Percentiles rank a stretch among this genome's conserved stretches.
Conservation (phyloP, 2,329 filamentous ascomycete species). For the Triangularia verruculosa region DNA sequence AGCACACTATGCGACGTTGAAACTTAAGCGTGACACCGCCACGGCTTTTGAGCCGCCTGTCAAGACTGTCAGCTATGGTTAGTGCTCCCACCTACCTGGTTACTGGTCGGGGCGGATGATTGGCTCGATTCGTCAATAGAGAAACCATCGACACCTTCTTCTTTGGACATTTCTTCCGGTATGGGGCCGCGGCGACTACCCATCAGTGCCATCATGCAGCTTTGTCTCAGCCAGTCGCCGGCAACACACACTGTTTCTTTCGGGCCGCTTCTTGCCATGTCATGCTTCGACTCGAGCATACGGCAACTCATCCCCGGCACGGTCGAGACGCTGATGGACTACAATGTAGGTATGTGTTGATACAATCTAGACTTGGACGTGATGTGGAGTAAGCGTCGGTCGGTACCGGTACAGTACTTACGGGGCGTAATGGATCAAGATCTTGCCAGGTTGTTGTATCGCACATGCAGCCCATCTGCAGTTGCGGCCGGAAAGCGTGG, state of each 20-base stretch:
- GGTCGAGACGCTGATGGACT: background rate
- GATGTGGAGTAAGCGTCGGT: background rate
- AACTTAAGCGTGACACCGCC: background rate
- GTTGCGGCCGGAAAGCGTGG: background rate
- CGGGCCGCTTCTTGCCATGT: background rate
- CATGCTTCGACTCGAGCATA: background rate
- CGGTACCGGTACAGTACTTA: background rate
- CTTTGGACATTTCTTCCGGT: background rate
- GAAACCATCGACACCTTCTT: background rate
- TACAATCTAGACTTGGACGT: background rate
- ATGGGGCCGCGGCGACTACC: background rate
- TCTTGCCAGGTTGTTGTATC: background rate
- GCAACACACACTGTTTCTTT: background rate
- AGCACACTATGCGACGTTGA: slow-evolving; percentile 4
- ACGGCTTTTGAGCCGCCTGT: slow-evolving; percentile 4
- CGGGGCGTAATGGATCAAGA: background rate
- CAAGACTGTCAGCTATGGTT: background rate
- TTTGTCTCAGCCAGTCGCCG: background rate
- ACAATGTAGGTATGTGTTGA: background rate
- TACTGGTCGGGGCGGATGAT: background rate
- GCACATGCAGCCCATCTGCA: background rate
- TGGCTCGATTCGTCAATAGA: background rate
- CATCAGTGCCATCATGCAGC: background rate
- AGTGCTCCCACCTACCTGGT: background rate
- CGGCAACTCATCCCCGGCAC: background rate